phyloP scores from a whole-genome alignment of 176 grass and related monocot species.

The Bolboschoenus planiculmis region DNA sequence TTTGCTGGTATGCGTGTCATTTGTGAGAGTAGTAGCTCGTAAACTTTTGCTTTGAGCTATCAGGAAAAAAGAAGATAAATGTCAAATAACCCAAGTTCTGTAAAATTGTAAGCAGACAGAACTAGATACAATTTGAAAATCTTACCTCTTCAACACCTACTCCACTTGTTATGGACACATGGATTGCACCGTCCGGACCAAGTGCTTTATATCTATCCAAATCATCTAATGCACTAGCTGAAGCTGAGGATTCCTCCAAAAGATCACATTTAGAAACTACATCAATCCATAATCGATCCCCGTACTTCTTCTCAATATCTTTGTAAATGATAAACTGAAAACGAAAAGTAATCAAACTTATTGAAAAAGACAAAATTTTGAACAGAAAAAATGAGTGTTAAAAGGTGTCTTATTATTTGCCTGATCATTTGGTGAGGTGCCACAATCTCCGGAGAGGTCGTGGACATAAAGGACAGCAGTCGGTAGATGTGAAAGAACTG shows the following conservation, averaged over 20 bases:
- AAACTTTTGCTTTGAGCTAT: constrained; percentile 66
- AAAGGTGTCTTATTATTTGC: constrained; percentile 20
- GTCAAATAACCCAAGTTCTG: neutral
- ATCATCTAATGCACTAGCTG: constrained; percentile 17
- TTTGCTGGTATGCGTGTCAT: constrained; percentile 37
- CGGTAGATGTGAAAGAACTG: constrained; percentile 73
- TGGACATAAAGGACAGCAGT: constrained; percentile 91
- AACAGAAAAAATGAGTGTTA: constrained; percentile 3
- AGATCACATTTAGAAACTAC: constrained; percentile 91
- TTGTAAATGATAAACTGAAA: constrained; percentile 64
- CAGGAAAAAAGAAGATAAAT: neutral
- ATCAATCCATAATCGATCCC: constrained; percentile 65
- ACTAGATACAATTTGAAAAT: neutral
- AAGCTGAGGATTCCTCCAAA: constrained; percentile 30
- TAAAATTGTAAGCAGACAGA: neutral
- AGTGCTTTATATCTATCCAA: constrained; percentile 40
- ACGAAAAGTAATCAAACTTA: neutral
- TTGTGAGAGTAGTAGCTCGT: constrained; percentile 61
- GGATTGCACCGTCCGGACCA: constrained; percentile 60
- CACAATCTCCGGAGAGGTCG: constrained; percentile 78
- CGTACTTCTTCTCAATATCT: constrained; percentile 66
- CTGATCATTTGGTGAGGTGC: constrained; percentile 69
- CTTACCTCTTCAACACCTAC: constrained; percentile 55
- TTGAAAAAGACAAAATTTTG: neutral
- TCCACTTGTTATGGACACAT: constrained; percentile 49